Evolutionary conservation across 148 eudicot genomes (phyloP).

Genomic region (Amaranthus hypochondriacus): DNA sequence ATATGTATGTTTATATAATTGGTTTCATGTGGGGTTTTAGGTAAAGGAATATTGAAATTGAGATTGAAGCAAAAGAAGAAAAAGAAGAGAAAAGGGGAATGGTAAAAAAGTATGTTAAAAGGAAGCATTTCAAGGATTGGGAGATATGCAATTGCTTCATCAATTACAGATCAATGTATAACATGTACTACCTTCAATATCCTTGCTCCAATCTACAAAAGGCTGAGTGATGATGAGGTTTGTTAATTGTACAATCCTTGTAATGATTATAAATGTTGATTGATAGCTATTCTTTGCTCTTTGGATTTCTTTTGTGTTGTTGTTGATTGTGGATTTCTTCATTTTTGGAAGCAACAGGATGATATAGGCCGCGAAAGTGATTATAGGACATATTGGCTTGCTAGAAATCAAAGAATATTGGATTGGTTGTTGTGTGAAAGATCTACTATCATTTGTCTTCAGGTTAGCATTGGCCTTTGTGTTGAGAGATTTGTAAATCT

Average conservation of each 20-base stretch:
- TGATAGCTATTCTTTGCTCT: neutral
- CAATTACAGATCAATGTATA: slow-evolving; percentile 58
- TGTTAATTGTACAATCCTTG: neutral
- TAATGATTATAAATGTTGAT: neutral
- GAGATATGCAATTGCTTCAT: slow-evolving; percentile 58
- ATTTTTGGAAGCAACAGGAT: slow-evolving; percentile 50
- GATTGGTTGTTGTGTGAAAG: slow-evolving; percentile 84
- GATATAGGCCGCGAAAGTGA: slow-evolving; percentile 75
- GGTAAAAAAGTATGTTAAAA: slow-evolving; percentile 49
- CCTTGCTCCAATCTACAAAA: slow-evolving; percentile 93
- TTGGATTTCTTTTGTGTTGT: neutral
- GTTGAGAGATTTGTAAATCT: neutral
- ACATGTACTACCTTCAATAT: slow-evolving; percentile 98
- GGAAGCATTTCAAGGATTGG: slow-evolving; percentile 58
- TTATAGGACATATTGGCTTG: slow-evolving; percentile 58
- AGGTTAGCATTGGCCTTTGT: slow-evolving; percentile 40
- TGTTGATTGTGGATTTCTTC: slow-evolving; percentile 13
- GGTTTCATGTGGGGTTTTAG: slow-evolving; percentile 3
- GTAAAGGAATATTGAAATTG: slow-evolving; percentile 14
- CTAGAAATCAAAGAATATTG: slow-evolving; percentile 72
- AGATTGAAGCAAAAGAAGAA: slow-evolving; percentile 14
- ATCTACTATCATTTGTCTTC: slow-evolving; percentile 92
- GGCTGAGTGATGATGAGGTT: slow-evolving; percentile 60
- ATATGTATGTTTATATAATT: neutral
- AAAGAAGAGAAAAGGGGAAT: slow-evolving; percentile 24